phyloP scores from a whole-genome alignment of 305 asterid genomes.

The Caryopteris hybrid region DNA sequence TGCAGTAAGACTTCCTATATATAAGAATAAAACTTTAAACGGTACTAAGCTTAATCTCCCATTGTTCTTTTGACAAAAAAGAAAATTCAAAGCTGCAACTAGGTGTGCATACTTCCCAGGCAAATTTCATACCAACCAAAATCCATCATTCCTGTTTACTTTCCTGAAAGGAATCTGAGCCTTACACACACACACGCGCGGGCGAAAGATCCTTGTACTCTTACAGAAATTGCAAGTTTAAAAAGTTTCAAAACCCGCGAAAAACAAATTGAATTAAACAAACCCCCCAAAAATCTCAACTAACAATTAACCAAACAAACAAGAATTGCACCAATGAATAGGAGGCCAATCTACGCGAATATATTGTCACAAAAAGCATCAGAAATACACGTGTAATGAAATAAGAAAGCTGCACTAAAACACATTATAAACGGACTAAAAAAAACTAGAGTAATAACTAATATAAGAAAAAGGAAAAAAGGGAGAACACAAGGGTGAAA shows the following conservation, averaged over 20 bases:
- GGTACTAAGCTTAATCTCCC: background rate
- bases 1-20: conserved; percentile 7
- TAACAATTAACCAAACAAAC: background rate
- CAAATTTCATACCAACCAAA: background rate
- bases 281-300: conserved; percentile 4
- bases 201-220: too few species aligned
- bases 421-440: background rate
- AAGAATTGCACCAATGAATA: conserved; percentile 2
- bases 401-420: background rate
- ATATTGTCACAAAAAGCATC: background rate
- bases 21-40: conserved; percentile 3
- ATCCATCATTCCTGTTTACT: background rate
- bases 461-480: background rate
- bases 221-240: too few species aligned
- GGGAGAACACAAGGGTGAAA: background rate
- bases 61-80: background rate
- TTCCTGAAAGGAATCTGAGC: background rate
- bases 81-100: background rate
- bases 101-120: background rate
- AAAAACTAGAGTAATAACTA: too few species aligned
- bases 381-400: background rate
- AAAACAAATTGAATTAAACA: background rate
- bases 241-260: conserved; percentile 4
- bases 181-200: background rate
- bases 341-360: background rate